Conservation (phyloP, 2,329 filamentous ascomycete species). For the Colletotrichum godetiae region DNA sequence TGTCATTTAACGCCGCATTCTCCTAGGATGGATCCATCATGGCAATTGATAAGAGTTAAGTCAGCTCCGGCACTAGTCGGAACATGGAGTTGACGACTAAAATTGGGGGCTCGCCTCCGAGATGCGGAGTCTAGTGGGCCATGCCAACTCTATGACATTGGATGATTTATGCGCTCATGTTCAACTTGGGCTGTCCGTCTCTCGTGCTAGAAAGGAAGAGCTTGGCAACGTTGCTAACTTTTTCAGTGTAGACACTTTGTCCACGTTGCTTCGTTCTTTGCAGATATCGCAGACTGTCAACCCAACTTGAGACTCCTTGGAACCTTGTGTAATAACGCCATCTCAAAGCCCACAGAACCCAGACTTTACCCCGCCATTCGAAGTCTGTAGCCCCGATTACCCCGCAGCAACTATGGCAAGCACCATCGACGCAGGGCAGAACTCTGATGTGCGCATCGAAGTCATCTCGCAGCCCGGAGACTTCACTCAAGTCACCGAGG, state of each 20-base stretch:
- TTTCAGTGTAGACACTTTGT: background rate
- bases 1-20: background rate
- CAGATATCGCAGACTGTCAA: background rate
- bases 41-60: background rate
- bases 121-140: background rate
- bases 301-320: background rate
- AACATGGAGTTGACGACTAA: background rate
- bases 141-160: background rate
- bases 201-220: background rate
- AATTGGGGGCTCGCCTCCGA: background rate
- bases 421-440: slow-evolving; percentile 6
- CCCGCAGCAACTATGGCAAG: slow-evolving; percentile 15
- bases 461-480: slow-evolving; percentile 43
- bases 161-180: background rate
- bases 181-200: background rate
- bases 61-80: background rate
- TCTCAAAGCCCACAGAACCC: background rate
- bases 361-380: background rate
- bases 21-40: background rate
- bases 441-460: slow-evolving; percentile 39
- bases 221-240: background rate
- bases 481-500: slow-evolving; percentile 41
- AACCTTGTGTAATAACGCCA: background rate
- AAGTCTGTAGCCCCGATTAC: background rate
- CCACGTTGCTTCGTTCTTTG: background rate